Evolutionary conservation across 805 yeast species (phyloP).

Genomic region (Candida sithepensis): DNA sequence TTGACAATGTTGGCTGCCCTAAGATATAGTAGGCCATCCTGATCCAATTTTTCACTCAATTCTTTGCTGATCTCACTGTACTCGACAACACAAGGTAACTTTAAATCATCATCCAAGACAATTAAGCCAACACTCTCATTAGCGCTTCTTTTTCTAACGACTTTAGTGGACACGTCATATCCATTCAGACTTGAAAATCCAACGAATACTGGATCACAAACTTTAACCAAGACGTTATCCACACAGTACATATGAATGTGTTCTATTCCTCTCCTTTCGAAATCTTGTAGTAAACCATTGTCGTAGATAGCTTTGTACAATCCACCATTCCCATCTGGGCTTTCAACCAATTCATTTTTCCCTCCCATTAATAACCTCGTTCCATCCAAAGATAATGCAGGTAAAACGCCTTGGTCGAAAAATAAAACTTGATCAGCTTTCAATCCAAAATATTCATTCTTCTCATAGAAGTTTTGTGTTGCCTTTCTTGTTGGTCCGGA

Average conservation of each 20-base stretch:
- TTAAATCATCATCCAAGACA: conserved; percentile 55
- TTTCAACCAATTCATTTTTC: conserved; percentile 57
- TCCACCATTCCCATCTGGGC: conserved; percentile 99
- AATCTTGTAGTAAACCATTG: conserved; percentile 65
- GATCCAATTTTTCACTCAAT: conserved; percentile 64
- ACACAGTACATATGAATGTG: conserved; percentile 97
- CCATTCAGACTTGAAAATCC: conserved; percentile 74
- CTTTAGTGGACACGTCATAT: conserved; percentile 85
- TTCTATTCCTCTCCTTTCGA: conserved; percentile 62
- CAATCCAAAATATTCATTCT: conserved; percentile 71
- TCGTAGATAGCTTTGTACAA: conserved; percentile 76
- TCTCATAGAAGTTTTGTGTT: conserved; percentile 68
- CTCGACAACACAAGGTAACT: conserved; percentile 86
- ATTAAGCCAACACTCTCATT: conserved; percentile 89
- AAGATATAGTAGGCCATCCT: conserved; percentile 58
- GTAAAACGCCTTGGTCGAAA: conserved; percentile 93
- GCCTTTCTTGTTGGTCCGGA: conserved; percentile 77
- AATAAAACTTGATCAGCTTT: conserved; percentile 56
- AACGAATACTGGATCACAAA: conserved; percentile 87
- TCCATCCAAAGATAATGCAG: conserved; percentile 78
- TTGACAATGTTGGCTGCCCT: conserved; percentile 97
- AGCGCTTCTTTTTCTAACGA: conserved; percentile 88
- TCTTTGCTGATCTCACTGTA: conserved; percentile 84
- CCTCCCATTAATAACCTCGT: conserved; percentile 61
- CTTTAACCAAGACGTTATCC: conserved; percentile 86